Conservation (phyloP, 192 early-diverging fungal genomes). For the Lobulomyces angularis region DNA sequence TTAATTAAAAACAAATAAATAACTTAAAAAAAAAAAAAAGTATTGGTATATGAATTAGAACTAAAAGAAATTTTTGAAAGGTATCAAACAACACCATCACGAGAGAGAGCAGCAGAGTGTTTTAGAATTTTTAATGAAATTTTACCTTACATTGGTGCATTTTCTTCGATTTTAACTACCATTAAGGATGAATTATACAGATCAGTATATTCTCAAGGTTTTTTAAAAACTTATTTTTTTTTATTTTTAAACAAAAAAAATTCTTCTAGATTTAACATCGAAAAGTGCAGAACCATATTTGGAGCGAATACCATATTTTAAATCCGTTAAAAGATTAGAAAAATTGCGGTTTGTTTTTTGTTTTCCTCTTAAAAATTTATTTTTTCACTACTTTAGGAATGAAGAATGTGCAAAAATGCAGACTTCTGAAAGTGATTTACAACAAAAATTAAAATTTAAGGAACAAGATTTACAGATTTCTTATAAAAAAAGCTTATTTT, state of each 20-base stretch:
- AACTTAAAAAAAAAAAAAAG: slow-evolving; percentile 9
- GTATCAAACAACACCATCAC: slow-evolving; percentile 14
- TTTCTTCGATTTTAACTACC: slow-evolving; percentile 9
- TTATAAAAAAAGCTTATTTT: slow-evolving; percentile 26
- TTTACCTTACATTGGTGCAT: slow-evolving; percentile 13
- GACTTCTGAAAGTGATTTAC: slow-evolving; percentile 16
- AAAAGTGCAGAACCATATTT: slow-evolving; percentile 13
- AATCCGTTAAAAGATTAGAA: slow-evolving; percentile 11
- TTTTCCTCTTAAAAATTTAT: slow-evolving; percentile 3
- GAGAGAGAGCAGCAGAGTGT: slow-evolving; percentile 7
- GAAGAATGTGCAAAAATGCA: slow-evolving; percentile 16
- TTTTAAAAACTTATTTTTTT: too few species aligned
- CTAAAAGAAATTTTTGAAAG: slow-evolving; percentile 26
- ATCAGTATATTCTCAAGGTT: slow-evolving; percentile 20
- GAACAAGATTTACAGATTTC: slow-evolving; percentile 37
- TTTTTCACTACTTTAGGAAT: slow-evolving; percentile 6
- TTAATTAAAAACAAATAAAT: too few species aligned
- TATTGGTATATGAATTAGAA: slow-evolving; percentile 22
- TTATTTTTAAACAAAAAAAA: too few species aligned
- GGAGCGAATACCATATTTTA: slow-evolving; percentile 28
- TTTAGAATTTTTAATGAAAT: slow-evolving; percentile 25
- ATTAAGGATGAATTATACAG: slow-evolving; percentile 23
- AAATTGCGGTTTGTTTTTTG: not conserved
- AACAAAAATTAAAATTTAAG: slow-evolving; percentile 30
- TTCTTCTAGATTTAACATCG: slow-evolving; percentile 23